phyloP scores from a whole-genome alignment of 495 filamentous ascomycete genomes.

The Hyphodiscus hymeniophilus region DNA sequence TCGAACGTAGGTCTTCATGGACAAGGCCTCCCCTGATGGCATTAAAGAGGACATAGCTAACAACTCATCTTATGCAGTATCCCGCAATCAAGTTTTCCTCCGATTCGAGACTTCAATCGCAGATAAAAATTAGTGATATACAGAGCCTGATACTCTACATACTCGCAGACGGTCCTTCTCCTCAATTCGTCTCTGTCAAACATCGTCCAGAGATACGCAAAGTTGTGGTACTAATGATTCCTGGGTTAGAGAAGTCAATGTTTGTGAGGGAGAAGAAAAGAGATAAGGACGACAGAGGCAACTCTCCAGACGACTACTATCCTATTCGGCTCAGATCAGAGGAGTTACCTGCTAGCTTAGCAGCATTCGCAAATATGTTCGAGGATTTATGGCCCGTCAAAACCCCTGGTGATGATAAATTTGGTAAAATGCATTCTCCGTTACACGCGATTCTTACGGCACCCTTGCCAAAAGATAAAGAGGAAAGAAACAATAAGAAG shows the following conservation, averaged over 20 bases:
- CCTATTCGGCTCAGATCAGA: conserved; percentile 56
- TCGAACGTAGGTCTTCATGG: too few species aligned
- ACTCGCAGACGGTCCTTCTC: conserved; percentile 72
- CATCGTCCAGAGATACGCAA: conserved; percentile 70
- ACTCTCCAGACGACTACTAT: conserved; percentile 59
- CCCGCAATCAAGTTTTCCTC: conserved; percentile 64
- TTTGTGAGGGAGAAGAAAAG: conserved; percentile 33
- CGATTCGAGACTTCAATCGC: conserved; percentile 56
- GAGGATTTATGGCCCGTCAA: conserved; percentile 81
- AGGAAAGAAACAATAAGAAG: conserved; percentile 38
- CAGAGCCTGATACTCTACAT: conserved; percentile 82
- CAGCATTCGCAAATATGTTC: conserved; percentile 74
- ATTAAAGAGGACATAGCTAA: too few species aligned
- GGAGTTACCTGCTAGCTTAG: conserved; percentile 52
- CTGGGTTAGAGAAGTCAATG: conserved; percentile 83
- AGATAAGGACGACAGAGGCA: not conserved
- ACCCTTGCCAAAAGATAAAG: conserved; percentile 52
- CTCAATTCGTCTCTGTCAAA: conserved; percentile 79
- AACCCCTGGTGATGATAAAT: conserved; percentile 75
- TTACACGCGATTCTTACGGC: conserved; percentile 70
- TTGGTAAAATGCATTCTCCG: conserved; percentile 73
- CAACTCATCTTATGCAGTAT: too few species aligned
- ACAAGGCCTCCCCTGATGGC: too few species aligned
- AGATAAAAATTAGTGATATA: conserved; percentile 69
- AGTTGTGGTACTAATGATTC: conserved; percentile 88